Evolutionary conservation across 2,329 filamentous ascomycete species (phyloP), one percentile per base, ranked within the genome.

Genomic region (Westerdykella aurantiaca): DNA sequence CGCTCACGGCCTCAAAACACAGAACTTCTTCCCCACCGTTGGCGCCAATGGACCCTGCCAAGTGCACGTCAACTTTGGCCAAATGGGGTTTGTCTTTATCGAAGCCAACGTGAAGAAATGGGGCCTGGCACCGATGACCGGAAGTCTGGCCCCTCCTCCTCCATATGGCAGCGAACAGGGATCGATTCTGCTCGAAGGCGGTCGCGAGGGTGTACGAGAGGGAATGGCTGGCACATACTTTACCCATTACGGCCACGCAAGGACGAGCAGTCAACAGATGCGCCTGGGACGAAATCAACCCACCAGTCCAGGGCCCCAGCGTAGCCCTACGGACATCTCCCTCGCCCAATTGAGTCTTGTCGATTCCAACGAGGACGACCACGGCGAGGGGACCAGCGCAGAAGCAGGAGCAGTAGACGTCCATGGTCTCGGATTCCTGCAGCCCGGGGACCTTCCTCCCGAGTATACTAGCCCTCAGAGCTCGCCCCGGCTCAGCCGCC

Each of bases 81-180:
- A 98, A 66, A 88, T 93, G 61, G 93, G 93, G 29, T 98, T 97
- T 63, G 93, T 98, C 39, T 98, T 97, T 63, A 97, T 98, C 57
- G 93, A 98, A 70, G 93, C 91, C 49, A 98, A 98, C 60, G 93
- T 98, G 48, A 98, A 98, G 81, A 98, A 97, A 75, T 98, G 93
- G 93, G 93, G 93, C 2, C 74, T 98, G 43, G 93, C 93, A 38
- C 93, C 93, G 5, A 94, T 94, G 79, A 96, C 88, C 1, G 93
- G 93, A 46, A 95, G 88, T 60, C 76, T 98, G 47, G 93, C 93
- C 22, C 93, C 93, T 13, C 93, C 93, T 35, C 93, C 93, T 40
- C 93, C 93, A 1, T 98, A 98, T 63, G 93, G 93, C 38, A 95
- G 88, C 50, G 93, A 97, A 70, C 89, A 95, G 69, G 93, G 93